These are phyloP conservation scores for Scedosporium minutisporum DNA, from an alignment of 2,329 filamentous ascomycete genomes.

Conservation along the genomic window DNA sequence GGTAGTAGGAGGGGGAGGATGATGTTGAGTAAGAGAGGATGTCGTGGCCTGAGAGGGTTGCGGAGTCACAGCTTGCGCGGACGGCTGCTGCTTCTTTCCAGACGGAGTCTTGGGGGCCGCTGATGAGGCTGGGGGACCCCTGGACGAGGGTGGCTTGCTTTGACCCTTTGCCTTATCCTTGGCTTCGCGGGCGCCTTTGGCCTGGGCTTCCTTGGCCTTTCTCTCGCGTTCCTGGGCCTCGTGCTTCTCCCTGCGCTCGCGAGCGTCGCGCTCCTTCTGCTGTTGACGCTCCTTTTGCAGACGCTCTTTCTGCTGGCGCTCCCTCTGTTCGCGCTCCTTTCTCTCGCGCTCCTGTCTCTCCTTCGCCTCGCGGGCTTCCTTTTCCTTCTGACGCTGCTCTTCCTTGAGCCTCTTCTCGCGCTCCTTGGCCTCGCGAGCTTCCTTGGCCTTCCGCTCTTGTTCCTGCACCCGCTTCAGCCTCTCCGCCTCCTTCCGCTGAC, in stretches of 20 bases:
- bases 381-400: slow-evolving; percentile 71
- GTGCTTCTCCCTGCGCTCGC: slow-evolving; percentile 50
- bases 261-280: slow-evolving; percentile 33
- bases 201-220: slow-evolving; percentile 80
- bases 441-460: slow-evolving; percentile 67
- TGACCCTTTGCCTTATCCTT: slow-evolving; percentile 66
- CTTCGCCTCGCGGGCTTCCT: slow-evolving; percentile 61
- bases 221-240: slow-evolving; percentile 44
- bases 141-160: slow-evolving; percentile 6
- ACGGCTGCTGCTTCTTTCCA: slow-evolving; percentile 16
- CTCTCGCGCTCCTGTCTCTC: slow-evolving; percentile 60
- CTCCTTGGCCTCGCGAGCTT: slow-evolving; percentile 42
- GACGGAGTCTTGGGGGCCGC: neutral
- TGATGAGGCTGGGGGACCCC: neutral
- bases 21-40: slow-evolving; percentile 38
- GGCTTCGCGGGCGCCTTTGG: slow-evolving; percentile 36
- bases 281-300: slow-evolving; percentile 49
- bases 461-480: slow-evolving; percentile 70
- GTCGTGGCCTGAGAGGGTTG: slow-evolving; percentile 11
- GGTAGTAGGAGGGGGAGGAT: slow-evolving; percentile 43
- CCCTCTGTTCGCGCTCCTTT: slow-evolving; percentile 40
- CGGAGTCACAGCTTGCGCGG: slow-evolving; percentile 7
- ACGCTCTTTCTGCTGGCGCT: slow-evolving; percentile 37
- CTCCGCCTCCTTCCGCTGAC: slow-evolving; percentile 74
- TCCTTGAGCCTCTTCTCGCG: slow-evolving; percentile 80